phyloP scores from a whole-genome alignment of 2,329 filamentous ascomycete species.

The Davidsoniella neocaledoniae region DNA sequence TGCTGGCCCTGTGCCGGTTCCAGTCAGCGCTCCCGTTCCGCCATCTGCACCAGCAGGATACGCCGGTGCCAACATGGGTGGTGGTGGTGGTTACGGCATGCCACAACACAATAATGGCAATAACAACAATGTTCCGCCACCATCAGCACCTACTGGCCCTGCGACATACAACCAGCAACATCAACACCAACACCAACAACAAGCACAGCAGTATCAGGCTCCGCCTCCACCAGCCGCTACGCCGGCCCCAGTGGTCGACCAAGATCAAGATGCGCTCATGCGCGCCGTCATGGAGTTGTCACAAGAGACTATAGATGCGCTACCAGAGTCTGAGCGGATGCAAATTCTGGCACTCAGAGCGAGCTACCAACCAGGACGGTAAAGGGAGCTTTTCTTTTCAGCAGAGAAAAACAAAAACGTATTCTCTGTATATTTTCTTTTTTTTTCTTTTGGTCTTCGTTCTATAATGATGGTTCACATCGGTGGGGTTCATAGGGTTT shows the following conservation, averaged over 20 bases:
- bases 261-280: slow-evolving; percentile 57
- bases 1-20: slow-evolving; percentile 20
- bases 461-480: slow-evolving; percentile 1
- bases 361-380: slow-evolving; percentile 25
- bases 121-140: slow-evolving; percentile 18
- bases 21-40: slow-evolving; percentile 22
- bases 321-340: slow-evolving; percentile 57
- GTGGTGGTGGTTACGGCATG: background rate
- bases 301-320: slow-evolving; percentile 60
- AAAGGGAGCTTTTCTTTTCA: background rate
- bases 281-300: slow-evolving; percentile 68
- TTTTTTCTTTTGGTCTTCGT: too few species aligned
- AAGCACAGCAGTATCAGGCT: slow-evolving; percentile 17
- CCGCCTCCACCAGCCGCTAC: slow-evolving; percentile 20
- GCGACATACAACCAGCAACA: slow-evolving; percentile 18
- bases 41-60: slow-evolving; percentile 15
- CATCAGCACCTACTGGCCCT: slow-evolving; percentile 17
- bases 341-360: slow-evolving; percentile 68
- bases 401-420: background rate
- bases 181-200: slow-evolving; percentile 19
- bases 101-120: background rate
- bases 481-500: background rate
- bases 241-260: slow-evolving; percentile 22
- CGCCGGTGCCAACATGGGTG: background rate
- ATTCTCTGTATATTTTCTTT: background rate